Evolutionary conservation across 2,329 filamentous ascomycete species (phyloP), one percentile per base, ranked within the genome.

Genomic region (Colletotrichum tamarilloi): DNA sequence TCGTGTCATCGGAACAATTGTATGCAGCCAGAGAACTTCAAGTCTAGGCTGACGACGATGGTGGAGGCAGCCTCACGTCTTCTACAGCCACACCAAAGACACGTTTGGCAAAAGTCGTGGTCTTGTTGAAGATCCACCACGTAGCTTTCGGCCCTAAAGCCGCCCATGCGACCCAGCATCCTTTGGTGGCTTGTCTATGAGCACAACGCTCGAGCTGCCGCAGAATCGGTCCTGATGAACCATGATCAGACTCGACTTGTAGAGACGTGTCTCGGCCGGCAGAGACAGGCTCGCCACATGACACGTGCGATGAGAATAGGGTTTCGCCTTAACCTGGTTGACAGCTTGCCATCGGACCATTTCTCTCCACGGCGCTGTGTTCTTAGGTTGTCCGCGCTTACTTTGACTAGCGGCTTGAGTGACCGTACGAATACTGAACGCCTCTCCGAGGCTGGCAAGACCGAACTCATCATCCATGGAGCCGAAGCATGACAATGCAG

Each of bases 121-220:
- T 26, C 28, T 38, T 73, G 67, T 24, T 73, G 56, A 62, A 73
- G 62, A 62, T 63, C 62, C 68, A 74, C 57, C 57, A 52, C 28
- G 68, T 67, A 68, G 58, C 38, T 58, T 74, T 72, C 68, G 72
- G 72, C 57, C 62, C 68, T 74, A 72, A 67, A 59, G 19, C 57
- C 67, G 57, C 42, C 52, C 68, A 67, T 53, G 62, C 62, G 38
- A 62, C 52, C 53, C 49, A 52, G 26, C 53, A 63, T 62, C 28
- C 19, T 38, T 57, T 49, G 38, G 62, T 60, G 62, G 72, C 68
- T 72, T 72, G 57, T 63, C 62, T 6, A 53, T 67, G 62, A 60
- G 28, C 52, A 59, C 68, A 72, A 72, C 67, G 68, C 38, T 62
- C 60, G 56, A 63, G 42, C 19, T 42, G 38, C 55, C 35, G 42